Conservation (phyloP, 2,329 filamentous ascomycete species). For the Lachnellula willkommii region DNA sequence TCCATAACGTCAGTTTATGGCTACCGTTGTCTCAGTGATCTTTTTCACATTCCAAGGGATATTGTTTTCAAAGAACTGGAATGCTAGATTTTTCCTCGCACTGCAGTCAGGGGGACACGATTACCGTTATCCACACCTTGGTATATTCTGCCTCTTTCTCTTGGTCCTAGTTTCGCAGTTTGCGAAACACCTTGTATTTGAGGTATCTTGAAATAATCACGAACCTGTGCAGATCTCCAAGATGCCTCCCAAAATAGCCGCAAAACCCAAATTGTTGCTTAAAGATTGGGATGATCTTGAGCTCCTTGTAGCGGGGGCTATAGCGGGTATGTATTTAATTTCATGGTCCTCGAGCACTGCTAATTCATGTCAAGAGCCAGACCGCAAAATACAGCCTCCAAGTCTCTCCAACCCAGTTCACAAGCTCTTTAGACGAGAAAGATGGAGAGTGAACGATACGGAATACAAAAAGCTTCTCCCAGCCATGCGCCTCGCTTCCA, state of each 20-base stretch:
- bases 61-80: not conserved
- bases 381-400: not conserved
- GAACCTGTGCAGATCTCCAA: not conserved
- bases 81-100: not conserved
- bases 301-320: not conserved
- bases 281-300: not conserved
- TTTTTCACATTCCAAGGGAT: not conserved
- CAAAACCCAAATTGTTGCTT: not conserved
- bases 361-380: slow-evolving; percentile 4
- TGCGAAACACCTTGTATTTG: no score
- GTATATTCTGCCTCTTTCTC: not conserved
- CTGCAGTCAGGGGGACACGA: no score
- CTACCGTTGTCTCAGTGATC: no score
- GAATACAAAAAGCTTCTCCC: slow-evolving; percentile 21
- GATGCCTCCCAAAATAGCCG: not conserved
- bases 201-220: not conserved
- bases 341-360: slow-evolving; percentile 1
- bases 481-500: slow-evolving; percentile 24
- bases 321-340: not conserved
- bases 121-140: not conserved
- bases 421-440: slow-evolving; percentile 14
- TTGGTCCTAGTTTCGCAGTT: not conserved
- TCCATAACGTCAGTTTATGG: no score
- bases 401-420: slow-evolving; percentile 10
- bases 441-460: slow-evolving; percentile 17